phyloP scores from a whole-genome alignment of 768 basidiomycete species.

The Boletus fagicola region DNA sequence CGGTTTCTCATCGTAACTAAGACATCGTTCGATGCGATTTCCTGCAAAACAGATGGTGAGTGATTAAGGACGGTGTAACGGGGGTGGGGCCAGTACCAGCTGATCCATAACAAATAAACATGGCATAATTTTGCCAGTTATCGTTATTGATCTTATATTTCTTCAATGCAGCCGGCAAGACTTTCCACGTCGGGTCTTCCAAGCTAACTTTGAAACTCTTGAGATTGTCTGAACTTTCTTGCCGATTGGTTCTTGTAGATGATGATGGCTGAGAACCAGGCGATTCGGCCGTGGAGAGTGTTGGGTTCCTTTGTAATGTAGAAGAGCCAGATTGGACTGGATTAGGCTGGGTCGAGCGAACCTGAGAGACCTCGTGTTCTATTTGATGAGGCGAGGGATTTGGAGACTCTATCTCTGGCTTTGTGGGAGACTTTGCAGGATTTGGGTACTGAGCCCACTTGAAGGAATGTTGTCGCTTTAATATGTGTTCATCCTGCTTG shows the following conservation, averaged over 20 bases:
- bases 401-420: slow-evolving; percentile 70
- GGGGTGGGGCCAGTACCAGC: slow-evolving; percentile 51
- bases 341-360: slow-evolving; percentile 29
- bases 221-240: slow-evolving; percentile 71
- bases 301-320: slow-evolving; percentile 31
- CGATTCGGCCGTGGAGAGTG: slow-evolving; percentile 32
- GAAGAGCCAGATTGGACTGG: slow-evolving; percentile 17
- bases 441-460: slow-evolving; percentile 86
- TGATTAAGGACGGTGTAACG: neutral
- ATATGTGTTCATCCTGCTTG: slow-evolving; percentile 39
- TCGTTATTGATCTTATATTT: slow-evolving; percentile 99
- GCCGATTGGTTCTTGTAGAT: slow-evolving; percentile 43
- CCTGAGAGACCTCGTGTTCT: slow-evolving; percentile 62
- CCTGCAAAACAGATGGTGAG: slow-evolving; percentile 36
- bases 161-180: slow-evolving; percentile 94
- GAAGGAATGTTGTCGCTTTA: slow-evolving; percentile 77
- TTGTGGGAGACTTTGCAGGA: slow-evolving; percentile 78
- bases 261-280: slow-evolving; percentile 29
- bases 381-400: slow-evolving; percentile 74
- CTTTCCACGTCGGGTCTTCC: slow-evolving; percentile 98
- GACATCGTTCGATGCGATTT: slow-evolving; percentile 84
- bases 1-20: slow-evolving; percentile 98
- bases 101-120: slow-evolving; percentile 98
- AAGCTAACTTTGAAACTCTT: slow-evolving; percentile 97
- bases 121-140: slow-evolving; percentile 98